Percentiles rank a stretch among this genome's conserved stretches.
Evolutionary conservation across 306 rosid species (phyloP).

Genomic region (Begonia fuchsioides): DNA sequence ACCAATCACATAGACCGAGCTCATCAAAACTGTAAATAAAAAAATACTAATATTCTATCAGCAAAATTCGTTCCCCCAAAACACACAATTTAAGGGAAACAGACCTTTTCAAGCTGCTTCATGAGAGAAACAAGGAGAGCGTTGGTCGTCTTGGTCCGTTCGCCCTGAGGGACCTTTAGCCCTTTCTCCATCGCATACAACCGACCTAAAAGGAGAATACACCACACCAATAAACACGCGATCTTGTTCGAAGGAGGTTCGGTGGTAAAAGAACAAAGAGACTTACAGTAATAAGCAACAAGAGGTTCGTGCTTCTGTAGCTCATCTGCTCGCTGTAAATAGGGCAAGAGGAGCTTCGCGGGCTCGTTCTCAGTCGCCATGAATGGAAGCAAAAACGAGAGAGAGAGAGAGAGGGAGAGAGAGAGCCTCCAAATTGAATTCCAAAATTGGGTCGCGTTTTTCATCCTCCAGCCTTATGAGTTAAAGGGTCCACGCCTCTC

Average conservation of each 20-base stretch:
- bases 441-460: neutral
- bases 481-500: too few species aligned
- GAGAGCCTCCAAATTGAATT: neutral
- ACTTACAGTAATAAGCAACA: slow-evolving; percentile 79
- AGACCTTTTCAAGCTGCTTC: slow-evolving; percentile 96
- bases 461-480: too few species aligned
- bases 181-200: slow-evolving; percentile 97
- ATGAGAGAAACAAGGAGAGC: slow-evolving; percentile 80
- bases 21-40: neutral
- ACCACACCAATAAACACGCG: neutral
- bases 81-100: neutral
- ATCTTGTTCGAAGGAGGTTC: too few species aligned
- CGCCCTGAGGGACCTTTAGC: slow-evolving; percentile 70
- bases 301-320: slow-evolving; percentile 94
- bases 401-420: neutral
- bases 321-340: slow-evolving; percentile 99
- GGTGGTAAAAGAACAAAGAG: neutral
- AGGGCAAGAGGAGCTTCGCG: slow-evolving; percentile 80
- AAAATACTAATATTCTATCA: neutral
- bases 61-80: neutral
- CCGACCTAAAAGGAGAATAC: slow-evolving; percentile 44
- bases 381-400: neutral
- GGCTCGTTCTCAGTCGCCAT: slow-evolving; percentile 94
- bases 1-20: too few species aligned
- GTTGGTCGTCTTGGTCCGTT: slow-evolving; percentile 89